Conservation (phyloP, 148 eudicot species). For the Silene latifolia region DNA sequence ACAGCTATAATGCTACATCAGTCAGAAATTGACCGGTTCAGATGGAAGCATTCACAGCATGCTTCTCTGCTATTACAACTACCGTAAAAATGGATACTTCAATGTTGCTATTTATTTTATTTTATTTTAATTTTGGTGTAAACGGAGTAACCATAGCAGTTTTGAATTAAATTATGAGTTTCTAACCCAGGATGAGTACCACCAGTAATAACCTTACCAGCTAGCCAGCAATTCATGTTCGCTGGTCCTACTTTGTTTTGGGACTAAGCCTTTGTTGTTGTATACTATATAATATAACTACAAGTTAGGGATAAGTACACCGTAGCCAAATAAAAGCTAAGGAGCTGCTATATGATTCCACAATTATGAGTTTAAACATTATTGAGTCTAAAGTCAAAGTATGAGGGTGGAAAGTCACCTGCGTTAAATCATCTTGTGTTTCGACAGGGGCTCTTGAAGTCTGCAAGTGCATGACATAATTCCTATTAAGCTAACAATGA, state of each 20-base stretch:
- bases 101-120: background rate
- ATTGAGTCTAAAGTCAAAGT: background rate
- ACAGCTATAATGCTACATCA: background rate
- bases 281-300: background rate
- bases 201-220: background rate
- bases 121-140: background rate
- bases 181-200: background rate
- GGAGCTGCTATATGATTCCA: background rate
- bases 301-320: background rate
- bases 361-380: background rate
- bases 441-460: slow-evolving; percentile 28
- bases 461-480: slow-evolving; percentile 21
- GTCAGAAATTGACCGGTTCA: background rate
- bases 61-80: too few relatives aligned
- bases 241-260: background rate
- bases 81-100: background rate
- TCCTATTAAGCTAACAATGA: background rate
- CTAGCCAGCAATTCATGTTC: background rate
- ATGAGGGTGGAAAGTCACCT: slow-evolving; percentile 17
- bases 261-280: background rate
- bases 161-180: too few relatives aligned
- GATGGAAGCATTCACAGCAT: background rate
- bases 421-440: slow-evolving; percentile 21
- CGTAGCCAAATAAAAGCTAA: background rate
- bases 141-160: background rate